These are phyloP conservation scores for Neurospora cerealis DNA, from an alignment of 495 filamentous ascomycete species.

Conservation along the genomic window DNA sequence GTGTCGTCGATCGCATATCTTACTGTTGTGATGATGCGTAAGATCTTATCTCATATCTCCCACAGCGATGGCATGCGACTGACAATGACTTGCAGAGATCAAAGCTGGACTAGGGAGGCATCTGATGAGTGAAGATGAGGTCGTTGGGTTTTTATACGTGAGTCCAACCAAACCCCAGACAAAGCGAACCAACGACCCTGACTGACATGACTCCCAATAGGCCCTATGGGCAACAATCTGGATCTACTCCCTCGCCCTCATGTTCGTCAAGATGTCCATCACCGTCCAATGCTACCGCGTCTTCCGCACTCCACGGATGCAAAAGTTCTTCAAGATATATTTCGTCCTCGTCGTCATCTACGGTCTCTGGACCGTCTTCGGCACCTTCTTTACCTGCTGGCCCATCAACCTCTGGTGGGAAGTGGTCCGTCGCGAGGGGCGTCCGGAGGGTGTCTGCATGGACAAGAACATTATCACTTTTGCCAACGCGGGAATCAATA, in stretches of 20 bases:
- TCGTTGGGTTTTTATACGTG: slow-evolving; percentile 22
- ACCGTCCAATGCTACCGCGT: slow-evolving; percentile 21
- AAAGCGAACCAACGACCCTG: slow-evolving; percentile 3
- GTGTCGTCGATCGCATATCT: slow-evolving; percentile 9
- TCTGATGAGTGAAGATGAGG: slow-evolving; percentile 19
- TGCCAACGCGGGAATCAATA: slow-evolving; percentile 31
- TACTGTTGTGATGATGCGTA: slow-evolving; percentile 10
- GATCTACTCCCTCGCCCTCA: slow-evolving; percentile 16
- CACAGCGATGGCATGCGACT: neutral
- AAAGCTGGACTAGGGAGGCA: slow-evolving; percentile 9
- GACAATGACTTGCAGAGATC: slow-evolving; percentile 5
- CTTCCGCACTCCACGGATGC: slow-evolving; percentile 9
- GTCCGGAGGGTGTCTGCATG: slow-evolving; percentile 21
- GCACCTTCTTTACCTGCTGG: slow-evolving; percentile 31
- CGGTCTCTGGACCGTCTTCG: slow-evolving; percentile 15
- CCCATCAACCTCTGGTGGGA: slow-evolving; percentile 29
- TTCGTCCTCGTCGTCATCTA: slow-evolving; percentile 12
- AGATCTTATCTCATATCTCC: neutral
- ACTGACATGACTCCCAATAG: slow-evolving; percentile 17
- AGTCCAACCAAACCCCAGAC: neutral
- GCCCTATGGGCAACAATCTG: slow-evolving; percentile 18
- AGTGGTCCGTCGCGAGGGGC: neutral
- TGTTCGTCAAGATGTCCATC: slow-evolving; percentile 19
- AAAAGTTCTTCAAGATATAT: slow-evolving; percentile 8
- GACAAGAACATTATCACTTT: slow-evolving; percentile 23